Base-by-base conservation (phyloP, 331 rosid species). In the Cydonia oblonga region DNA sequence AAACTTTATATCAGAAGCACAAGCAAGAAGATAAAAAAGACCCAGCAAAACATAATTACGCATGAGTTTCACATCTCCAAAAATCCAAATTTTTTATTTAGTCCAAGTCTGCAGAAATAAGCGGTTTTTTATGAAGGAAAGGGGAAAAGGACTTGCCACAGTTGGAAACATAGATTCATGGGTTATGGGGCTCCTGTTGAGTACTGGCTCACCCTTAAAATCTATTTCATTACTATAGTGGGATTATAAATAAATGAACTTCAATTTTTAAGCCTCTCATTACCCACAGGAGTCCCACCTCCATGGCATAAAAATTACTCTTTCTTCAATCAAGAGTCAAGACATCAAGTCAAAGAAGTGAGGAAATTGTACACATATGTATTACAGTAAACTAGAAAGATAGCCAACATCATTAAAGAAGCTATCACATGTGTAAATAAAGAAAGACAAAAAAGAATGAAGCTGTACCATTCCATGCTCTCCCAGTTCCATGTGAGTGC, bases 381-480 rank as follows among this genome's bases (percentile, higher is more conserved):
- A 32, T 11, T 71, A 56, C 33, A 26, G 52, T n/a, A 66, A 51
- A 58, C 32, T 19, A 13, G 32, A 35, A 62, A 76, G 67, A 52
- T 40, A 69, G 19, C n/a, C 72, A 33, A 23, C 56, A 25, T 2
- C 26, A 52, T 29, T 24, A 7, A 29, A 23, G 26, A 69, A 38
- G 35, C 15, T 26, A 8, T 40, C 29, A 68, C 28, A 25, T 66
- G 42, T 42, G 57, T 19, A 12, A 66, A 42, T 22, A 69, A 79
- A 44, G 68, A 68, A 53, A 46, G 66, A 24, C 20, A 42, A 70
- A 71, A 56, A 10, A 2, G 2, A 60, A 38, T 51, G 42, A 38
- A 58, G 72, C 56, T 32, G 38, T 82, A 84, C 98, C 86, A 64
- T 70, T 64, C 78, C 84, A 1, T 70, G 85, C 68, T 80, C 85